Evolutionary conservation across 352 stramenopile genomes (phyloP), one percentile per base, ranked within the genome.

Genomic region (Halophytophthora polymorphica): DNA sequence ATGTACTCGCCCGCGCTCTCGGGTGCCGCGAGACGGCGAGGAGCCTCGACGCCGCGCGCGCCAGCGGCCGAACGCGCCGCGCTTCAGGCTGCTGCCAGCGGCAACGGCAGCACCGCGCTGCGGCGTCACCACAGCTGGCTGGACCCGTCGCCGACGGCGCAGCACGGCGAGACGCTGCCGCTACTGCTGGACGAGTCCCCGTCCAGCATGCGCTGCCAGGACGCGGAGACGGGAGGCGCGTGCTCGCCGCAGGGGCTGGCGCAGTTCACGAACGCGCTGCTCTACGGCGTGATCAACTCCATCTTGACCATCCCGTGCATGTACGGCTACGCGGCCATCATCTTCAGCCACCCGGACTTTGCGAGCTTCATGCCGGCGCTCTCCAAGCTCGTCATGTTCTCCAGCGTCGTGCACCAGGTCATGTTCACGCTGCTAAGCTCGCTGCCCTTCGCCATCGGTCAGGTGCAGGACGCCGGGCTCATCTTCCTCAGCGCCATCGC

Each of bases 401-500:
- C 90, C 22, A 97, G 90, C 23, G 86, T 97, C 15, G 71, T 99
- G 17, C 97, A 99, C 67, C 96, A 94, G 50, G 62, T 89, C 56
- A 88, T 94, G 71, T 92, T 91, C 57, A 93, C 84, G 2, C 46
- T 86, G 10, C 77, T 98, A 45, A 98, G 83, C 44, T 90, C 87
- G 29, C 65, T 99, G 33, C 89, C 91, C 0, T 99, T 99, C 71
- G 95, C 97, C 8, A 97, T 99, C 31, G 97, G 96, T 13, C 96
- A 98, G 59, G 96, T 99, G 1, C 97, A 99, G 67, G 96, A 99
- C 64, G 96, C 96, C 4, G 97, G 97, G 0, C 82, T 99, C 2
- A 99, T 99, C 60, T 99, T 99, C 70, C 73, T 99, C 17, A 93
- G 73, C 41, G 78, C 81, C 43, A 99, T 99, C 50, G 93, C 96